These are phyloP conservation scores for Adansonia digitata DNA, from an alignment of 345 rosid genomes.

Conservation along the genomic window DNA sequence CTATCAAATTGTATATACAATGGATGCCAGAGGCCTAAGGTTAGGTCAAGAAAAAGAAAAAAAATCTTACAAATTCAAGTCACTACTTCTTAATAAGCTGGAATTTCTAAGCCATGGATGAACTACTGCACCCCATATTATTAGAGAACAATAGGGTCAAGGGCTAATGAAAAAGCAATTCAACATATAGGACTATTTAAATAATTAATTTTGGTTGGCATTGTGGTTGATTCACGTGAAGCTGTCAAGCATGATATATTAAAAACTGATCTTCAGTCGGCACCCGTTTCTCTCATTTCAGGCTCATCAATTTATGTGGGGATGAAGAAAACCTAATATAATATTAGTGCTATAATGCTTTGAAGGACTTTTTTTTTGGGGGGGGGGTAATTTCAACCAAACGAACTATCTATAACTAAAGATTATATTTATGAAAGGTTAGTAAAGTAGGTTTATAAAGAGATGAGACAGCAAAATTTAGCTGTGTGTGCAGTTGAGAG, in stretches of 20 bases:
- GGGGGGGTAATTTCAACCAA: neutral
- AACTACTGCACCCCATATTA: neutral
- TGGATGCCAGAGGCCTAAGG: neutral
- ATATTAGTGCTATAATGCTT: neutral
- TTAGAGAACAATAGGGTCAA: neutral
- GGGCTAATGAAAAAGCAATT: neutral
- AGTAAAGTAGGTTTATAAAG: slow-evolving; percentile 24
- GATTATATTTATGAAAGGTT: slow-evolving; percentile 15
- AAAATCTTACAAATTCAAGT: neutral
- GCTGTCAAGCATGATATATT: neutral
- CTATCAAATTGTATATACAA: neutral
- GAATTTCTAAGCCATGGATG: neutral
- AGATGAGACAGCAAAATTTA: slow-evolving; percentile 5
- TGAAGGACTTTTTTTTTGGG: neutral
- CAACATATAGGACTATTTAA: neutral
- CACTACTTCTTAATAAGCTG: neutral
- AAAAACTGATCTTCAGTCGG: neutral
- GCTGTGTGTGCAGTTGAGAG: slow-evolving; percentile 34
- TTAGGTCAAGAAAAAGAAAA: neutral
- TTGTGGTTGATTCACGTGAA: slow-evolving; percentile 13
- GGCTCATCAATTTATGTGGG: neutral
- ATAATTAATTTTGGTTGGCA: neutral
- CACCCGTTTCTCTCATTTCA: neutral
- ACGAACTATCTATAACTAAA: neutral
- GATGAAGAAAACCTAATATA: no score